Conservation (phyloP, 768 basidiomycete genomes). For the Hysterangium stoloniferum region DNA sequence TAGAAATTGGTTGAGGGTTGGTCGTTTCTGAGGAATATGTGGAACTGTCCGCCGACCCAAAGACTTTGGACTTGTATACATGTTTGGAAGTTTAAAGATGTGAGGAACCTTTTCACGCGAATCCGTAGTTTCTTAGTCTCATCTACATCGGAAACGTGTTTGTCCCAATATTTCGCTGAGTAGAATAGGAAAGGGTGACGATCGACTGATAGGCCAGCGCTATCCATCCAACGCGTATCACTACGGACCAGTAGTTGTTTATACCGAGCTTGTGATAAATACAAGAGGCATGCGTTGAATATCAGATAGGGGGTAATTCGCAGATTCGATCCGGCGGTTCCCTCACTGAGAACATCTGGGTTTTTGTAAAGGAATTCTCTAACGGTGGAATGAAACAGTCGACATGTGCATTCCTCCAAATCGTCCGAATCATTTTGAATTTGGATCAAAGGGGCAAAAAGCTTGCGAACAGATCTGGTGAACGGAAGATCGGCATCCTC, state of each 20-base stretch:
- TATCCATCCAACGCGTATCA: conserved; percentile 20
- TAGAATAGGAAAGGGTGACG: conserved; percentile 23
- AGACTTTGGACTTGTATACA: conserved; percentile 25
- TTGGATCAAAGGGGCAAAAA: background rate
- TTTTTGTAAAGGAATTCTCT: conserved; percentile 19
- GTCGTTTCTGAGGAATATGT: conserved; percentile 13
- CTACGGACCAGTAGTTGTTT: conserved; percentile 14
- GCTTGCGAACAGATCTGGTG: background rate
- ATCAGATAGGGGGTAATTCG: conserved; percentile 16
- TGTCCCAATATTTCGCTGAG: conserved; percentile 28
- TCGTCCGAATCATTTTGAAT: background rate
- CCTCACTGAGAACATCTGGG: conserved; percentile 17
- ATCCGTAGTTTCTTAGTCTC: conserved; percentile 5
- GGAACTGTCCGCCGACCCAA: conserved; percentile 24
- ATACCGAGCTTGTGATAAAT: conserved; percentile 20
- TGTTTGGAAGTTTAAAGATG: conserved; percentile 25
- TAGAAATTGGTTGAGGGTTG: background rate
- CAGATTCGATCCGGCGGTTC: conserved; percentile 10
- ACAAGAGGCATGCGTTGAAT: conserved; percentile 20
- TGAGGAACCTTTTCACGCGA: conserved; percentile 19
- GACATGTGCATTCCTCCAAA: conserved; percentile 16
- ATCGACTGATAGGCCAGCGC: conserved; percentile 16
- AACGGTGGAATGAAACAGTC: conserved; percentile 23
- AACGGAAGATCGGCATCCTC: background rate
- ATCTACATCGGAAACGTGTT: conserved; percentile 21